Base-by-base conservation (phyloP, 2,329 filamentous ascomycete genomes). In the Exophiala aquamarina region DNA sequence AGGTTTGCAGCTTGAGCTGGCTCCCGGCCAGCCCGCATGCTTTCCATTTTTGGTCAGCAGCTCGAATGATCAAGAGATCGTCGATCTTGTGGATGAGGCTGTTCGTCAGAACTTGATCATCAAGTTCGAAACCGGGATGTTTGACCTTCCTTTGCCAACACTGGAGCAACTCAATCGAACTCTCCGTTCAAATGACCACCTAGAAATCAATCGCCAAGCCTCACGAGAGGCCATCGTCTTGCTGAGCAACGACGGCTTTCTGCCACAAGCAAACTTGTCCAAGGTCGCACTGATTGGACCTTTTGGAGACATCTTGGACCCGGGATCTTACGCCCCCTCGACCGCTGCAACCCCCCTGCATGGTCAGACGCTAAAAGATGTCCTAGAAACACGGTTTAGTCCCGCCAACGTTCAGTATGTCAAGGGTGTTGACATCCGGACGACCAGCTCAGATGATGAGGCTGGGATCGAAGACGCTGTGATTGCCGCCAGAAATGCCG, bases 81-180 rank as follows among this genome's bases (percentile, higher is more conserved):
- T 41, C 8, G 14, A 41, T 3, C 19, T 41, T 3, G 38, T 41
- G 9, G 15, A 41, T 14, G 21, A 41, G 23, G 38, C 38, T 3
- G 38, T 28, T n/a, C 38, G 23, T 17, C 38, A 41, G 38, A 5
- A 26, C 19, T 17, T 41, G 38, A 41, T 41, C 38, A 41, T 41
- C 38, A 41, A 41, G 38, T 41, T 41, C 20, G 38, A 41, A 10
- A 41, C 38, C 2, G 38, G 21, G n/a, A 41, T 29, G 19, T 41
- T 41, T n/a, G 38, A 41, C 21, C 38, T 26, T 14, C 38, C 38
- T 14, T 28, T 31, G 38, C 38, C 38, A 23, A 29, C 38, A 7
- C 4, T 41, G 19, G 38, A n/a, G 13, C n/a, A 41, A 4, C 38
- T 41, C 4, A 3, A 31, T 14, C 19, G n/a, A 3, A 41, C 38